These are phyloP conservation scores for Hygrophoropsis aurantiaca DNA, from an alignment of 768 basidiomycete species.

Conservation along the genomic window DNA sequence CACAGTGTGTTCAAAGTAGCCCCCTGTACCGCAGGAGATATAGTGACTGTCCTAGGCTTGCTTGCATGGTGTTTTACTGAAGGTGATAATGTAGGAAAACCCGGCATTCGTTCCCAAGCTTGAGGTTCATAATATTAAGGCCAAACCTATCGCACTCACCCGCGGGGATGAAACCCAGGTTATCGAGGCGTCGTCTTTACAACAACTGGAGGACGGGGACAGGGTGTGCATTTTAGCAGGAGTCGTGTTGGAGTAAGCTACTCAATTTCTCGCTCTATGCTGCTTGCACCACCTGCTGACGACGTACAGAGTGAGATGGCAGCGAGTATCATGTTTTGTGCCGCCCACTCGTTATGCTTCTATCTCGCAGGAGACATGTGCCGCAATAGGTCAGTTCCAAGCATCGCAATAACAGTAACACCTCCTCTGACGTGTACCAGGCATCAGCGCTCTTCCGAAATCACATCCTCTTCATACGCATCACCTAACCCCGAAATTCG, in stretches of 20 bases:
- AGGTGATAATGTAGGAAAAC: conserved; percentile 43
- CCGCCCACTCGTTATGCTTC: conserved; percentile 35
- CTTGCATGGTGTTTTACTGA: background rate
- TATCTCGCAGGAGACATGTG: conserved; percentile 43
- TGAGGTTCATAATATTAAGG: conserved; percentile 45
- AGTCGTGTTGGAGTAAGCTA: conserved; percentile 45
- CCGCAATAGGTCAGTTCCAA: conserved; percentile 56
- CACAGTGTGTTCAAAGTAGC: conserved; percentile 62
- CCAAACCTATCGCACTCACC: conserved; percentile 43
- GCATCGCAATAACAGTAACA: background rate
- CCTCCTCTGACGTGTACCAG: conserved; percentile 30
- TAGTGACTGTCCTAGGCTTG: conserved; percentile 43
- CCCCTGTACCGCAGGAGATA: conserved; percentile 48
- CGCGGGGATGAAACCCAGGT: conserved; percentile 31
- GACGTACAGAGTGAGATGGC: conserved; percentile 48
- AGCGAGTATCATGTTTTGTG: conserved; percentile 48
- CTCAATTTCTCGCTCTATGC: background rate
- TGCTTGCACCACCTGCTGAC: conserved; percentile 3
- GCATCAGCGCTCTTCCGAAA: conserved; percentile 53
- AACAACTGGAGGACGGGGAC: conserved; percentile 57
- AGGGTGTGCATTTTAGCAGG: conserved; percentile 44
- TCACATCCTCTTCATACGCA: conserved; percentile 55
- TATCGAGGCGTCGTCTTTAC: conserved; percentile 37
- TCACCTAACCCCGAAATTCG: conserved; percentile 55
- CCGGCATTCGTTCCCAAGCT: conserved; percentile 49